Evolutionary conservation across 2,329 filamentous ascomycete species (phyloP), one percentile per base, ranked within the genome.

Genomic region (Cladophialophora psammophila): DNA sequence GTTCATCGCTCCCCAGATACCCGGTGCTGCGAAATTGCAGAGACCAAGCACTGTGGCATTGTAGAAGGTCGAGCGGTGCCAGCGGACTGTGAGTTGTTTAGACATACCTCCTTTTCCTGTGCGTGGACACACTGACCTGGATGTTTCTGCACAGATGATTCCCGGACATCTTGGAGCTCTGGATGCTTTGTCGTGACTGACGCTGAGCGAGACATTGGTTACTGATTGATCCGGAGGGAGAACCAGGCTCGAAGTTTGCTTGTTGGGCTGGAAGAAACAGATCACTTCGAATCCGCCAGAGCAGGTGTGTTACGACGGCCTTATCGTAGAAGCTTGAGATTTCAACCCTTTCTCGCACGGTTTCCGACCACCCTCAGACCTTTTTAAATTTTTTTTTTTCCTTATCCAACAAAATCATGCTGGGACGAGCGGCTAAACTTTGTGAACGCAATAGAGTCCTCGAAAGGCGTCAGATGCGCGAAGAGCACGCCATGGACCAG

Each of bases 31-130:
- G 71, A 84, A 83, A 3, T 78, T 79, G 20, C 79, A 91, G 9
- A 92, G 77, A 0, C 90, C 90, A 1, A 93, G 84, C 45, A 93
- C 86, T 36, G 88, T 85, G 60, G 90, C 88, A 78, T 92, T 92
- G 80, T 87, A 92, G 71, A 90, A 89, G 0, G 90, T 91, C 0
- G 88, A 90, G 32, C 88, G 86, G 74, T 91, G 86, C 90, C 90
- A 91, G 45, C 59, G 59, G 38, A 61, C 59, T 61, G n/a, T 38
- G n/a, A 10, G 32, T 31, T 50, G 40, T n/a, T 61, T 31, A 61
- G 45, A 10, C 15, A 40, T 35, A 13, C 40, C 26, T 15, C 45
- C 45, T 9, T 12, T 18, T 20, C 2, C 6, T 4, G 15, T 3
- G 31, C 12, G 13, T 12, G 18, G 26, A 52, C 5, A 35, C 15